Conservation (phyloP, 2,329 filamentous ascomycete species). For the Exophiala lecanii-corni region DNA sequence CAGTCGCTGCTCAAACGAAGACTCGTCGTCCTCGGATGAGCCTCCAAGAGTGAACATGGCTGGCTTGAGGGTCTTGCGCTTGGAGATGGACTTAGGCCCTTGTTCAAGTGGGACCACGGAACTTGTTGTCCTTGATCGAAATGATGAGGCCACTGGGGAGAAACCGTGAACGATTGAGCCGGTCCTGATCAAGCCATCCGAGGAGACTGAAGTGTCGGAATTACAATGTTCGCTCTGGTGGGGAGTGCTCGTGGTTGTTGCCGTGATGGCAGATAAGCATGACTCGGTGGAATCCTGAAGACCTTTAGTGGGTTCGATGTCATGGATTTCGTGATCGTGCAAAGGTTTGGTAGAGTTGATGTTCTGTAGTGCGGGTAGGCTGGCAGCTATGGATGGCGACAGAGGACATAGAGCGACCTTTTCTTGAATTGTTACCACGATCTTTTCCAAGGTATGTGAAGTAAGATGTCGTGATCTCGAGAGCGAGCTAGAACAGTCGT, state of each 20-base stretch:
- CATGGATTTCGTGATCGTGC: slow-evolving; percentile 21
- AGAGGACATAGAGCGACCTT: slow-evolving; percentile 64
- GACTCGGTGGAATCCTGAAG: slow-evolving; percentile 51
- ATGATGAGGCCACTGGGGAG: slow-evolving; percentile 66
- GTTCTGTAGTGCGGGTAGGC: slow-evolving; percentile 37
- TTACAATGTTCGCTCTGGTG: slow-evolving; percentile 44
- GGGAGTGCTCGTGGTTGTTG: slow-evolving; percentile 45
- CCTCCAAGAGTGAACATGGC: slow-evolving; percentile 69
- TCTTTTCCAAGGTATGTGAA: slow-evolving; percentile 87
- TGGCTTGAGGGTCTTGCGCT: slow-evolving; percentile 45
- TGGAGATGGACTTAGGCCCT: slow-evolving; percentile 12
- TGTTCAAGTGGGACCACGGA: slow-evolving; percentile 3
- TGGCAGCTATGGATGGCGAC: slow-evolving; percentile 41
- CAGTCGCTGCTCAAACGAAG: slow-evolving; percentile 64
- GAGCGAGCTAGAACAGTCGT: slow-evolving; percentile 34
- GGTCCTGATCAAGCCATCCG: slow-evolving; percentile 51
- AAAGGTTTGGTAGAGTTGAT: slow-evolving; percentile 34
- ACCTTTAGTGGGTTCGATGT: slow-evolving; percentile 34
- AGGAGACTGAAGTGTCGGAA: slow-evolving; percentile 61
- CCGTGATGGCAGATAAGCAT: slow-evolving; percentile 55
- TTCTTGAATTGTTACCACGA: slow-evolving; percentile 87
- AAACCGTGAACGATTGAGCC: slow-evolving; percentile 81
- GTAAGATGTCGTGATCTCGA: slow-evolving; percentile 80
- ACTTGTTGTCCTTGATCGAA: slow-evolving; percentile 48
- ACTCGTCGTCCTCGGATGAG: slow-evolving; percentile 79